Percentiles rank a stretch among this genome's conserved stretches.
phyloP scores from a whole-genome alignment of 768 basidiomycete species.

The Pleurotus tuoliensis region DNA sequence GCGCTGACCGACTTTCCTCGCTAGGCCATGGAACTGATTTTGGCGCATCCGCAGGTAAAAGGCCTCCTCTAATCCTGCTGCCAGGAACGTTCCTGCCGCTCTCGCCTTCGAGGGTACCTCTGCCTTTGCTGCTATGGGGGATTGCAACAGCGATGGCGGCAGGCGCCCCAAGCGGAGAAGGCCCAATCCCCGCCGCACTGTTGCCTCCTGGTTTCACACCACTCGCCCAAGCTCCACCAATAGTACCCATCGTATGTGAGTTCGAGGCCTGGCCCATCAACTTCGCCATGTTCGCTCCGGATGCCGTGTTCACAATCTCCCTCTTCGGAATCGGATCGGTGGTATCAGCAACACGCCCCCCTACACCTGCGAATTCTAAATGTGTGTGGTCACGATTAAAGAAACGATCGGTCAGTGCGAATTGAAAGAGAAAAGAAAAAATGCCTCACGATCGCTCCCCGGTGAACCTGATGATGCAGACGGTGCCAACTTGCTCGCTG shows the following conservation, averaged over 20 bases:
- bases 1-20: constrained; percentile 3
- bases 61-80: no score
- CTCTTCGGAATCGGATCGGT: constrained; percentile 1
- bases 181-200: constrained; percentile 4
- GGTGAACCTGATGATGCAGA: background rate
- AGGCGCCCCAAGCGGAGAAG: constrained; percentile 2
- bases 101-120: background rate
- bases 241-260: background rate
- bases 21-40: background rate
- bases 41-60: background rate
- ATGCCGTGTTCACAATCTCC: constrained; percentile 3
- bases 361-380: no score
- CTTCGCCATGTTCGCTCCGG: background rate
- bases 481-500: constrained; percentile 20
- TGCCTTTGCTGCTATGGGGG: background rate
- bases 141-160: background rate
- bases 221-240: background rate
- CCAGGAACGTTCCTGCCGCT: background rate
- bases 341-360: background rate
- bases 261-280: constrained; percentile 6
- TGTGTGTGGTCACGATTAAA: no score
- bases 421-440: no score
- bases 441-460: background rate
- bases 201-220: background rate
- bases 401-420: no score